These are phyloP conservation scores for Triangularia setosa DNA, from an alignment of 2,329 filamentous ascomycete genomes.

Conservation along the genomic window DNA sequence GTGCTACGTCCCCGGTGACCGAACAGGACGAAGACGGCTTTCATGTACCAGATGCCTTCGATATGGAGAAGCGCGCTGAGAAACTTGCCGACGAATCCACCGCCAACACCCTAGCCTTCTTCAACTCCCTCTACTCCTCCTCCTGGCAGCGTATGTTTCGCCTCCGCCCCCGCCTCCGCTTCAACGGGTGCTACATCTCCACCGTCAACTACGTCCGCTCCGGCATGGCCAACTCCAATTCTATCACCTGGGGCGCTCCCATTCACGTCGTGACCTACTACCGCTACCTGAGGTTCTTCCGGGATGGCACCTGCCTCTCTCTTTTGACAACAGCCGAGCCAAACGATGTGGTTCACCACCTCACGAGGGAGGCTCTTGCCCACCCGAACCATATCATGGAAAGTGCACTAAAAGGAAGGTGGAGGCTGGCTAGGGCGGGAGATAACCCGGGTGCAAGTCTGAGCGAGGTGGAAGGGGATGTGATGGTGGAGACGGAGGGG, in stretches of 20 bases:
- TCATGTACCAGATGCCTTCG: slow-evolving; percentile 31
- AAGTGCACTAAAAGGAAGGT: slow-evolving; percentile 58
- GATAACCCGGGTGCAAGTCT: slow-evolving; percentile 31
- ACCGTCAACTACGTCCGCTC: slow-evolving; percentile 92
- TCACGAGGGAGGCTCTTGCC: slow-evolving; percentile 67
- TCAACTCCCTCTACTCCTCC: slow-evolving; percentile 43
- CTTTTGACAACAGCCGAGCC: slow-evolving; percentile 80
- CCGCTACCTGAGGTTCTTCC: slow-evolving; percentile 91
- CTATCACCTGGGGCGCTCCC: slow-evolving; percentile 72
- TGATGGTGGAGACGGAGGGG: slow-evolving; percentile 85
- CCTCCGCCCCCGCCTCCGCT: slow-evolving; percentile 77
- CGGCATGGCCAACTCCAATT: slow-evolving; percentile 67
- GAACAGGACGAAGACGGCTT: slow-evolving; percentile 9
- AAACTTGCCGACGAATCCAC: slow-evolving; percentile 29
- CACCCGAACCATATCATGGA: slow-evolving; percentile 59
- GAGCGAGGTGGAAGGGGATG: slow-evolving; percentile 57
- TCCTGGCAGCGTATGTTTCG: slow-evolving; percentile 73
- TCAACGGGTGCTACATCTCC: slow-evolving; percentile 93
- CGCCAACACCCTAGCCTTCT: slow-evolving; percentile 40
- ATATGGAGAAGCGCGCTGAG: slow-evolving; percentile 28
- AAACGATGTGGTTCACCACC: slow-evolving; percentile 77
- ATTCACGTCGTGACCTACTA: slow-evolving; percentile 98
- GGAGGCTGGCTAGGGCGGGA: slow-evolving; percentile 41
- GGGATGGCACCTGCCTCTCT: slow-evolving; percentile 78
- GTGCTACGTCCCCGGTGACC: not conserved